Conservation (phyloP, 78 protist species). For the Dictyostelium intermedium region DNA sequence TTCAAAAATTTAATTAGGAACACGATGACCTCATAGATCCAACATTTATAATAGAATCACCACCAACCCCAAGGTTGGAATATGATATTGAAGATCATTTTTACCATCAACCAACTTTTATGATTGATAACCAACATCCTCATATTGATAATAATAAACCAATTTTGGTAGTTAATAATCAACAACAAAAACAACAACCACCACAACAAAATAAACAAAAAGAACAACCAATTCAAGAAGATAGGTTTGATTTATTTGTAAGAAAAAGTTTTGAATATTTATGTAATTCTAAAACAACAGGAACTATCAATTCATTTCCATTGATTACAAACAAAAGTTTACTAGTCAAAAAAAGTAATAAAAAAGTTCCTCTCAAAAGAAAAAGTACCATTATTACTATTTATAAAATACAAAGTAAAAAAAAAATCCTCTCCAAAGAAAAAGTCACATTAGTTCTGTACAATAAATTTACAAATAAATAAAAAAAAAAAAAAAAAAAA, state of each 20-base stretch:
- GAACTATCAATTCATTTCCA: not conserved
- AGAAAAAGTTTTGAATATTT: not conserved
- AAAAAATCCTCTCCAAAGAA: too few species aligned
- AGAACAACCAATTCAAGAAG: not conserved
- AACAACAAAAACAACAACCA: not conserved
- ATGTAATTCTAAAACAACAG: not conserved
- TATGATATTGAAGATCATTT: not conserved
- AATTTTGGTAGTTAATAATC: not conserved
- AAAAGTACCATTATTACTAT: not conserved
- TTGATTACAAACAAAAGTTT: not conserved
- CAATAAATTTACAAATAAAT: too few species aligned
- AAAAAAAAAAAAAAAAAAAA: too few species aligned
- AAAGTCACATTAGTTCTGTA: too few species aligned
- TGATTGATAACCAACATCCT: not conserved
- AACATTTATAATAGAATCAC: not conserved
- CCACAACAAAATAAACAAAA: not conserved
- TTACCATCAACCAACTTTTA: not conserved
- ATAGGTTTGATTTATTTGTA: not conserved
- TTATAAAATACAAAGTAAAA: not conserved
- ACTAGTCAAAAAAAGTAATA: not conserved
- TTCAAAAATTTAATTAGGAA: not conserved
- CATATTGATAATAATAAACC: not conserved
- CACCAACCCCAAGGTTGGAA: not conserved
- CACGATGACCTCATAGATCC: not conserved
- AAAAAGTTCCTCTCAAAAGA: not conserved